Evolutionary conservation across 306 rosid genomes (phyloP), one percentile per base, ranked within the genome.

Genomic region (Malus asiatica): DNA sequence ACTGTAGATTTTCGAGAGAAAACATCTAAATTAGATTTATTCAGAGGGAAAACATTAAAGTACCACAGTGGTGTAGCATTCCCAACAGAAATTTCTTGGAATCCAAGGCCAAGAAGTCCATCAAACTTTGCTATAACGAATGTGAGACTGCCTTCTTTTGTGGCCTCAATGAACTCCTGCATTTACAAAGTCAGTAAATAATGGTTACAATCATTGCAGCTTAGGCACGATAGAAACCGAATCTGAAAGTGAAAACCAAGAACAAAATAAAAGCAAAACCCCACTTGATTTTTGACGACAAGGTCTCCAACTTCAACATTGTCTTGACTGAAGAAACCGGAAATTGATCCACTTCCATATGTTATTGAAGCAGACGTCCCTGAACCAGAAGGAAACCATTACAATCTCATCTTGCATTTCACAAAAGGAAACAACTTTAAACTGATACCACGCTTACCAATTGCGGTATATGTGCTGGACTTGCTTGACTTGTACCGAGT

Each of bases 21-120:
- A 20, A 35, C 2, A 18, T 45, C 42, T 55, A 67, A 18, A 72
- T 15, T 51, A 65, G 27, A 58, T 55, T 40, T 22, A 38, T 65
- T 68, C 38, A 27, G n/a, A 60, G 62, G 63, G 68, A 55, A 55
- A 65, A 76, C 68, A 60, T 60, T 67, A 81, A 55, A 66, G 59
- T 88, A 93, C 98, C 97, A 93, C 55, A 93, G 83, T 58, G 97
- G 98, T 72, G 88, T 87, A 68, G 85, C 88, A 76, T 87, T 83
- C 74, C 30, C 88, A 70, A 89, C 97, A 2, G 98, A 93, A 76
- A 93, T 89, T 85, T 89, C 93, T 83, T 93, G 93, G 83, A 93
- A 93, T n/a, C 95, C 98, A 68, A 93, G 98, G 51, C 98, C 98
- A 20, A 93, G 74, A 80, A 93, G 65, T 70, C 98, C 97, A 80